Conservation (phyloP, 2,329 filamentous ascomycete species). For the Xylariaceae sp. region DNA sequence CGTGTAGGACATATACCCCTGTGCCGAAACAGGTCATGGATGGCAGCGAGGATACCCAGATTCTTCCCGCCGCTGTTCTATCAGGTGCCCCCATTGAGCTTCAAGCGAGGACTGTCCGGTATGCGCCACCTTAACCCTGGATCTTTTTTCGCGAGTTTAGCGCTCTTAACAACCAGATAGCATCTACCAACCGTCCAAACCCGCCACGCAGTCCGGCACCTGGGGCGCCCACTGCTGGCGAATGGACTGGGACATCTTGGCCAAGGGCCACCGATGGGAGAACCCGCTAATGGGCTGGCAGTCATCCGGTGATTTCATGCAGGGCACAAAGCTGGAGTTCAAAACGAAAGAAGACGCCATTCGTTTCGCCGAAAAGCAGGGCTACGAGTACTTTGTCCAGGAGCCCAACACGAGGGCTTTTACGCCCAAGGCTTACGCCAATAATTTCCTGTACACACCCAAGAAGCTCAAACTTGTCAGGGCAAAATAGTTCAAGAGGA, state of each 20-base stretch:
- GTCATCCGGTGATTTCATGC: conserved; percentile 90
- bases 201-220: conserved; percentile 91
- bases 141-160: background rate
- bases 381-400: conserved; percentile 98
- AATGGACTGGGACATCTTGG: conserved; percentile 95
- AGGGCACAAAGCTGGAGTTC: conserved; percentile 88
- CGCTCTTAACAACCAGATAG: conserved; percentile 41
- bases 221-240: conserved; percentile 85
- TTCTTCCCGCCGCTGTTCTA: conserved; percentile 74
- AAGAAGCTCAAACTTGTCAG: conserved; percentile 83
- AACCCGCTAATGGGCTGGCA: conserved; percentile 99
- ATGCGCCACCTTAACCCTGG: conserved; percentile 31
- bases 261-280: conserved; percentile 95
- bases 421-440: conserved; percentile 88
- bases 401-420: conserved; percentile 88
- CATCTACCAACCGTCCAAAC: conserved; percentile 86
- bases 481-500: conserved; percentile 55
- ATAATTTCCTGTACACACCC: conserved; percentile 84
- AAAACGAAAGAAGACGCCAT: conserved; percentile 92
- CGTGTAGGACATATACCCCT: conserved; percentile 74
- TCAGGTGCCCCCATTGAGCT: conserved; percentile 92
- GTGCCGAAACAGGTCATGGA: conserved; percentile 86
- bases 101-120: conserved; percentile 91
- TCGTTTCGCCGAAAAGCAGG: conserved; percentile 93
- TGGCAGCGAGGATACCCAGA: conserved; percentile 73